Base-by-base conservation (phyloP, 2,329 filamentous ascomycete genomes). In the Plectosphaerella plurivora region DNA sequence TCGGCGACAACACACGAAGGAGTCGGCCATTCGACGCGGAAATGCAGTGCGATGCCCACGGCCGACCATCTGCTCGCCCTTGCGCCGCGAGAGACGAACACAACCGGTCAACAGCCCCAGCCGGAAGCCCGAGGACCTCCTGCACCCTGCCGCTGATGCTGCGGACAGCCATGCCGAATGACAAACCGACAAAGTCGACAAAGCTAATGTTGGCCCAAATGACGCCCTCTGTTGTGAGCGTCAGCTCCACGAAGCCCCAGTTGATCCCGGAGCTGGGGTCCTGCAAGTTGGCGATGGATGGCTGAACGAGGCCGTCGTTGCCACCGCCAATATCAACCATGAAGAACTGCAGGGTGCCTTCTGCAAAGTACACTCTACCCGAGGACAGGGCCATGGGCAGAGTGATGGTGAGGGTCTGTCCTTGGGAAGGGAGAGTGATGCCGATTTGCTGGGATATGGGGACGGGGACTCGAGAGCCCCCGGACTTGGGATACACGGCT, bases 201-300 rank as follows among this genome's bases (percentile, higher is more conserved):
- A 74, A 78, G 47, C 70, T 75, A 51, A 80, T 70, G 60, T 79
- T 78, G 55, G 75, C 73, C 42, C 65, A 78, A 24, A 79, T 59
- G 7, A 65, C 61, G 0, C 68, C 67, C 2, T 66, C 58, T 0
- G 58, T 46, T n/a, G 65, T 74, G 58, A 71, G 72, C 2, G 74
- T 75, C 25, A 80, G 63, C 58, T 80, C 77, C 16, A 77, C 67
- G 51, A 79, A 79, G 1, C 75, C 76, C 75, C 76, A 79, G 59
- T 73, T 72, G 37, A 75, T 60, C 2, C 61, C 66, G 0, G 71
- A 63, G 25, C 69, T 76, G 4, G 75, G 71, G 50, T 79, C 76
- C 3, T 55, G 50, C 0, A 71, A 62, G 60, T 75, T 75, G 11
- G 66, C 68, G 9, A 73, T 68, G 0, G 77, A 74, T 0, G 78